These are phyloP conservation scores for Penstemon newberryi DNA, from an alignment of 257 asterid species.

Conservation along the genomic window DNA sequence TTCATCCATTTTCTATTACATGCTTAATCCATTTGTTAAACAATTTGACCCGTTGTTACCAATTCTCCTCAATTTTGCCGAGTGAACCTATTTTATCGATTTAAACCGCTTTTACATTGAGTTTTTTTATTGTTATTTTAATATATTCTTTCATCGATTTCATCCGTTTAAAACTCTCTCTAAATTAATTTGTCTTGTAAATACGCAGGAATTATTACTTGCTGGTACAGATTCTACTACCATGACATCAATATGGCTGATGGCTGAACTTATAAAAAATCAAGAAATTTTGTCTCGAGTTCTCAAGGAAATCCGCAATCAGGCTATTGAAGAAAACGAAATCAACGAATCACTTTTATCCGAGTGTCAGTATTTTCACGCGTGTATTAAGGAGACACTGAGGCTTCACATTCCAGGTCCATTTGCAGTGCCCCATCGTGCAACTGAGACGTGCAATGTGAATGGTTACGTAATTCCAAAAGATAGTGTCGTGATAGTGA, in stretches of 20 bases:
- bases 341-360: not conserved
- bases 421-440: constrained; percentile 26
- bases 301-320: not conserved
- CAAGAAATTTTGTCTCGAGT: not conserved
- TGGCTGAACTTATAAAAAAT: constrained; percentile 14
- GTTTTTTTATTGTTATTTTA: too few relatives aligned
- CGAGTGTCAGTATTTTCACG: constrained; percentile 1
- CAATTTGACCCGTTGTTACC: too few relatives aligned
- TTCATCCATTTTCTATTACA: too few relatives aligned
- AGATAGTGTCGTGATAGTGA: constrained; percentile 26
- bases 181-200: too few relatives aligned
- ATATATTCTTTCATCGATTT: too few relatives aligned
- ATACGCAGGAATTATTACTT: not conserved
- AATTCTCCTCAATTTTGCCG: too few relatives aligned
- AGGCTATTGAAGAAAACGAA: not conserved
- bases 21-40: too few relatives aligned
- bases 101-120: too few relatives aligned
- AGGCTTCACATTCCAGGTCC: constrained; percentile 30
- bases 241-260: constrained; percentile 15
- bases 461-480: constrained; percentile 25
- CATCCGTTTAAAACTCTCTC: too few relatives aligned
- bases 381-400: constrained; percentile 29
- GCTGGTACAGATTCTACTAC: constrained; percentile 7
- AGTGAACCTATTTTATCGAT: too few relatives aligned
- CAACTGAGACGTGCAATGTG: constrained; percentile 20